A percentile compares a stretch with the other conserved stretches of the same genome.
Evolutionary conservation across 352 stramenopile species (phyloP).

Genomic region (Phytophthora sp.): DNA sequence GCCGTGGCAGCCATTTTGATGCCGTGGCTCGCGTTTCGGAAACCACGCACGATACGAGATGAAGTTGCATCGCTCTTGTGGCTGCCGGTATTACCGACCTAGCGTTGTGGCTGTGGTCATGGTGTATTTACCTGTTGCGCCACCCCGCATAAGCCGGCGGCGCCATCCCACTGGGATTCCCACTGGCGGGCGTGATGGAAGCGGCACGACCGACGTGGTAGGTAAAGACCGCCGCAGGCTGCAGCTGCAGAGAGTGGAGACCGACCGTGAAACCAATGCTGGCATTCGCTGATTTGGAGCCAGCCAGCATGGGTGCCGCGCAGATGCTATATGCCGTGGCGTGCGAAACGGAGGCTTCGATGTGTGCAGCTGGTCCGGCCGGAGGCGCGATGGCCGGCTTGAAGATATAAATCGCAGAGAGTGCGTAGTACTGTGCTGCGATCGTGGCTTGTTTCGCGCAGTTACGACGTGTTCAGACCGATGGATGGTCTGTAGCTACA

Average conservation of each 20-base stretch:
- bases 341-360: conserved; percentile 43
- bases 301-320: conserved; percentile 22
- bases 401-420: neutral
- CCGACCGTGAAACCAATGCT: conserved; percentile 16
- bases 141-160: no score
- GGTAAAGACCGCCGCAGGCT: conserved; percentile 30
- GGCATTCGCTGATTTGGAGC: conserved; percentile 37
- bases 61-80: conserved; percentile 6
- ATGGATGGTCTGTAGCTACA: neutral
- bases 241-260: conserved; percentile 39
- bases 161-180: conserved; percentile 27
- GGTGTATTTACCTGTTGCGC: no score
- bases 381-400: neutral
- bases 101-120: no score
- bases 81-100: no score
- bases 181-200: conserved; percentile 24
- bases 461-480: conserved; percentile 9
- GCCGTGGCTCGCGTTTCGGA: neutral
- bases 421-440: no score
- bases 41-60: neutral
- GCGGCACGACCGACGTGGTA: conserved; percentile 29
- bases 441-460: neutral
- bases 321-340: conserved; percentile 34
- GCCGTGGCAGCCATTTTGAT: conserved; percentile 15
- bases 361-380: conserved; percentile 13